These are phyloP conservation scores for Microbotryum scabiosae DNA, from an alignment of 1,284 basidiomycete genomes.

Conservation along the genomic window DNA sequence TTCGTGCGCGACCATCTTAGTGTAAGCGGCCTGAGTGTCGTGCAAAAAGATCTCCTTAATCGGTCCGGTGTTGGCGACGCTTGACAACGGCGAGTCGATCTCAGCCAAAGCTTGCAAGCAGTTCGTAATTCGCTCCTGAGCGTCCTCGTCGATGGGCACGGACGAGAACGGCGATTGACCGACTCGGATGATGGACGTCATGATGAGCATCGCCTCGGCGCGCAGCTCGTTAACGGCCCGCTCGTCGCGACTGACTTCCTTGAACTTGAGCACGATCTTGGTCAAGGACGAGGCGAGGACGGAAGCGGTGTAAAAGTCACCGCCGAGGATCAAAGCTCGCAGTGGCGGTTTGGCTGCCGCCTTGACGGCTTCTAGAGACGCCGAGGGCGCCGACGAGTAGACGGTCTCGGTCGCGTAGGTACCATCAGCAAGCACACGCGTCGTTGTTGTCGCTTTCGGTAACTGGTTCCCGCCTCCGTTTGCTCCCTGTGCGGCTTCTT, in stretches of 20 bases:
- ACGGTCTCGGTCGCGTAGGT: constrained; percentile 97
- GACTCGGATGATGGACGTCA: constrained; percentile 93
- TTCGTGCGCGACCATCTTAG: constrained; percentile 86
- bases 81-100: constrained; percentile 5
- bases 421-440: constrained; percentile 80
- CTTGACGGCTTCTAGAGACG: constrained; percentile 69
- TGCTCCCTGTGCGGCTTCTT: constrained; percentile 10
- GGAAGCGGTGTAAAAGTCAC: constrained; percentile 94
- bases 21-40: constrained; percentile 87
- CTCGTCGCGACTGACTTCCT: constrained; percentile 54
- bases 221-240: constrained; percentile 62
- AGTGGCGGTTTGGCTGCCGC: constrained; percentile 83
- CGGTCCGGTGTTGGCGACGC: constrained; percentile 36
- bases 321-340: constrained; percentile 78
- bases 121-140: constrained; percentile 89
- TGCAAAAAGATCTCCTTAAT: constrained; percentile 81
- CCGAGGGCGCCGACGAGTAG: constrained; percentile 60
- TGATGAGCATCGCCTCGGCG: constrained; percentile 96
- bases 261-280: constrained; percentile 81
- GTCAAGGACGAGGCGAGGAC: constrained; percentile 82
- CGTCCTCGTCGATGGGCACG: constrained; percentile 94
- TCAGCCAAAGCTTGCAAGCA: constrained; percentile 83
- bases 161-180: constrained; percentile 93
- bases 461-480: constrained; percentile 37
- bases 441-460: constrained; percentile 46